phyloP scores from a whole-genome alignment of 176 grass and related monocot genomes.

The Rhipidocladum racemiflorum region DNA sequence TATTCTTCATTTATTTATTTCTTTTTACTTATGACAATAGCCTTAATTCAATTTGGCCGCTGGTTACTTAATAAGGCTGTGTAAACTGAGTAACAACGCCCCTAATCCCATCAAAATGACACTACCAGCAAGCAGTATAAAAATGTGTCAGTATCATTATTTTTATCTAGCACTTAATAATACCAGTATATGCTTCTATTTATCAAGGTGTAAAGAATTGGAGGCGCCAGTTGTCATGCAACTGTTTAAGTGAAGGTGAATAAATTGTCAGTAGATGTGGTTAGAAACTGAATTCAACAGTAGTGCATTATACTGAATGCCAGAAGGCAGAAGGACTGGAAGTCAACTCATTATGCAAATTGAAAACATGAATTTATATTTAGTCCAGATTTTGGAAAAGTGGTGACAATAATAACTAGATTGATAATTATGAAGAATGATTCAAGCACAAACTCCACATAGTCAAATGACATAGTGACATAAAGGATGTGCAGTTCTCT shows the following conservation, averaged over 20 bases:
- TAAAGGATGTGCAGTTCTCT: background rate
- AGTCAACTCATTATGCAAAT: background rate
- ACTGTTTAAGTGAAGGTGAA: background rate
- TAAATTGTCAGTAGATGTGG: background rate
- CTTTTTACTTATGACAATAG: background rate
- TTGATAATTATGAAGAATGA: background rate
- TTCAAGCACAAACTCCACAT: background rate
- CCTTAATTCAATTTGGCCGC: background rate
- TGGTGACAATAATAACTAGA: background rate
- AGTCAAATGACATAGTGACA: background rate
- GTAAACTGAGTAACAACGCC: background rate
- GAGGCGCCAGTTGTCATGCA: background rate
- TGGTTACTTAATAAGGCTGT: slow-evolving; percentile 10
- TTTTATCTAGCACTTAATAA: slow-evolving; percentile 12
- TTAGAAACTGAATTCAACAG: background rate
- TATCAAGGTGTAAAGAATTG: background rate
- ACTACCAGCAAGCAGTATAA: background rate
- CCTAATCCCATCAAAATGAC: background rate
- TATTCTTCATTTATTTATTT: background rate
- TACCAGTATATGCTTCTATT: background rate
- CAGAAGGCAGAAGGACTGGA: background rate
- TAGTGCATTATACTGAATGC: slow-evolving; percentile 5
- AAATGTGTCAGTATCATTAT: background rate
- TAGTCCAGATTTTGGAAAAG: background rate
- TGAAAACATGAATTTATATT: background rate